Conservation (phyloP, 352 stramenopile genomes). For the Aphanomyces cochlioides region DNA sequence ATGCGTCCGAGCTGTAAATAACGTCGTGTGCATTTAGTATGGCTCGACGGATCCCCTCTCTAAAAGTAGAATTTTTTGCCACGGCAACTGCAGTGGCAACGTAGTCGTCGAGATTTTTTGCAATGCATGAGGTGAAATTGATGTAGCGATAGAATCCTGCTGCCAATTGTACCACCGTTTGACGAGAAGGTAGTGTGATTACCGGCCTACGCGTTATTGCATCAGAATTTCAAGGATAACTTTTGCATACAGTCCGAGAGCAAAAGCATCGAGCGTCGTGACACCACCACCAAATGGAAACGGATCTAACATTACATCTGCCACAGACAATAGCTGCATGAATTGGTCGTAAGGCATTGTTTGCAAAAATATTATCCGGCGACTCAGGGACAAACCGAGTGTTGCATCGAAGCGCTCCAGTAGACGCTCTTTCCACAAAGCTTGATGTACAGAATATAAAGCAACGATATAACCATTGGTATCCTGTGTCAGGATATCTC, state of each 20-base stretch:
- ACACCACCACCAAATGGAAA: conserved; percentile 84
- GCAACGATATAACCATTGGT: conserved; percentile 42
- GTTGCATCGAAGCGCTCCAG: conserved; percentile 35
- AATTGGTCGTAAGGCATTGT: conserved; percentile 58
- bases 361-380: conserved; percentile 54
- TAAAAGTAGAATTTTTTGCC: conserved; percentile 34
- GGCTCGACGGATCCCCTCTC: conserved; percentile 8
- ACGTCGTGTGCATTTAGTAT: conserved; percentile 26
- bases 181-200: conserved; percentile 48
- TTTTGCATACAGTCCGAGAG: conserved; percentile 53
- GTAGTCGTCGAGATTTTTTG: conserved; percentile 41
- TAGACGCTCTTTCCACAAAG: conserved; percentile 54
- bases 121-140: conserved; percentile 45
- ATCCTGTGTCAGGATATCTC: conserved; percentile 42
- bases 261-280: conserved; percentile 75
- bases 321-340: conserved; percentile 45
- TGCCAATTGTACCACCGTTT: conserved; percentile 54
- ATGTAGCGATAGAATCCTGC: conserved; percentile 60
- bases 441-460: conserved; percentile 45
- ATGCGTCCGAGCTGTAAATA: conserved; percentile 32
- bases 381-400: conserved; percentile 31
- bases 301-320: conserved; percentile 75
- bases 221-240: conserved; percentile 30
- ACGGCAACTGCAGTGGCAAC: conserved; percentile 39
- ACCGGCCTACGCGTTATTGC: conserved; percentile 40